These are phyloP conservation scores for Vaccinium vitisidaea DNA, from an alignment of 148 eudicot species.

Conservation along the genomic window DNA sequence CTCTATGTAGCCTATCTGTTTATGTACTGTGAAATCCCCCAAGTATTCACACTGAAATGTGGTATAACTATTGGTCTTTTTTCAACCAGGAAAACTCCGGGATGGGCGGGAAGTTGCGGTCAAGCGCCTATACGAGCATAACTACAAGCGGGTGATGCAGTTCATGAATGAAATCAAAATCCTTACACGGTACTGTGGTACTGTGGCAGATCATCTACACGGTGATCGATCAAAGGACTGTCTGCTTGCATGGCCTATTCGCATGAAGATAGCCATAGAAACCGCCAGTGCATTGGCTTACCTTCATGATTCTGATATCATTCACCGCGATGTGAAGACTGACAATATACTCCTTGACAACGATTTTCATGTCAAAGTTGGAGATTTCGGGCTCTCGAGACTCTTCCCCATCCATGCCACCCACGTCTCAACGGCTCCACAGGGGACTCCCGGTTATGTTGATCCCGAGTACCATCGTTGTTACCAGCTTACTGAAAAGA, in stretches of 20 bases:
- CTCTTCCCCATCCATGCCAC: slow-evolving; percentile 19
- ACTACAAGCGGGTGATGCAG: slow-evolving; percentile 14
- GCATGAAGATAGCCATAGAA: slow-evolving; percentile 36
- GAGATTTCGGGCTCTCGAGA: slow-evolving; percentile 33
- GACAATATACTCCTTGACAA: slow-evolving; percentile 28
- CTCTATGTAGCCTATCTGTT: not conserved
- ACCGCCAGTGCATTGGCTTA: slow-evolving; percentile 38
- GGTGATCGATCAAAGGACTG: slow-evolving; percentile 19
- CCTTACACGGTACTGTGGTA: slow-evolving; percentile 41
- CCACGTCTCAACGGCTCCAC: slow-evolving; percentile 41
- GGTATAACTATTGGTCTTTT: not conserved
- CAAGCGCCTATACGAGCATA: slow-evolving; percentile 49
- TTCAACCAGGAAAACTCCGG: slow-evolving; percentile 44
- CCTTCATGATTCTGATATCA: slow-evolving; percentile 32
- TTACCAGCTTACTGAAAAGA: slow-evolving; percentile 53
- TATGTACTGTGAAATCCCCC: not conserved
- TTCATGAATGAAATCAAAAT: slow-evolving; percentile 8
- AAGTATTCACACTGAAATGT: not conserved
- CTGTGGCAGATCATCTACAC: slow-evolving; percentile 35
- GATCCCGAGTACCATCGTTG: slow-evolving; percentile 61
- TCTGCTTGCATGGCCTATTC: slow-evolving; percentile 29
- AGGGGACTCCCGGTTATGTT: slow-evolving; percentile 50
- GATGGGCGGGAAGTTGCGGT: slow-evolving; percentile 72
- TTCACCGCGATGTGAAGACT: slow-evolving; percentile 32
- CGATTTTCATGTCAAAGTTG: slow-evolving; percentile 34